Evolutionary conservation across 306 rosid species (phyloP).

Genomic region (Trichosanthes cucumerina): DNA sequence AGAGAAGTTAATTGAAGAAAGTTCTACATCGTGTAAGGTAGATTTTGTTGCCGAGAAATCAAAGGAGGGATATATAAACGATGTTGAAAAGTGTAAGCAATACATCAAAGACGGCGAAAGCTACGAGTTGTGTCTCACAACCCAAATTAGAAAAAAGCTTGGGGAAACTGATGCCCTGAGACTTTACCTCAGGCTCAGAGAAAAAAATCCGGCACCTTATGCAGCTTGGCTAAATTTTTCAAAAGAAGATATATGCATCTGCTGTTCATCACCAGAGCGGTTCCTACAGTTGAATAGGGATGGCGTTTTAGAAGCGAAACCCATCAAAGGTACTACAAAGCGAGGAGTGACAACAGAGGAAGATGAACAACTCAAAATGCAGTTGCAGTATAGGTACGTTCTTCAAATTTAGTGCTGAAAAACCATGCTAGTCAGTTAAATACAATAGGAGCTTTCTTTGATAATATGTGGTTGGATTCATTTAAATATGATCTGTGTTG

Average conservation of each 20-base stretch:
- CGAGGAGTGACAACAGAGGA: constrained; percentile 74
- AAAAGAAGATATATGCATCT: constrained; percentile 53
- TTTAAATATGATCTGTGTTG: background rate
- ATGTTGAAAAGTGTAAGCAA: constrained; percentile 62
- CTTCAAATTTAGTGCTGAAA: constrained; percentile 6
- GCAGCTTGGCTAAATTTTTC: constrained; percentile 97
- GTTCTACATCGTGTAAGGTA: constrained; percentile 21
- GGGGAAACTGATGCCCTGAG: constrained; percentile 45
- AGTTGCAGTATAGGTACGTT: constrained; percentile 66
- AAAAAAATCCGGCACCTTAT: constrained; percentile 91
- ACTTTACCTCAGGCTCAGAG: constrained; percentile 79
- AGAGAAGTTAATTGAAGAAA: constrained; percentile 23
- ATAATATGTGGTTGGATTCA: background rate
- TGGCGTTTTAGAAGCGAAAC: constrained; percentile 83
- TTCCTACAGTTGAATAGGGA: constrained; percentile 67
- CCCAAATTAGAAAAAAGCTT: constrained; percentile 65
- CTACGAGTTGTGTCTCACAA: constrained; percentile 90
- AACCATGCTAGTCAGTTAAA: background rate
- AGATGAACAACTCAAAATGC: constrained; percentile 55
- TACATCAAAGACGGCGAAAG: constrained; percentile 95
- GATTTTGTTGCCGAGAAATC: constrained; percentile 63
- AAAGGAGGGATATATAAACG: constrained; percentile 54
- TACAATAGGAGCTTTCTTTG: background rate
- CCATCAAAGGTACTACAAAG: constrained; percentile 88
- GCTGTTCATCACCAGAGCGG: constrained; percentile 97